phyloP scores from a whole-genome alignment of 768 basidiomycete genomes.

The Pluteus cervinus region DNA sequence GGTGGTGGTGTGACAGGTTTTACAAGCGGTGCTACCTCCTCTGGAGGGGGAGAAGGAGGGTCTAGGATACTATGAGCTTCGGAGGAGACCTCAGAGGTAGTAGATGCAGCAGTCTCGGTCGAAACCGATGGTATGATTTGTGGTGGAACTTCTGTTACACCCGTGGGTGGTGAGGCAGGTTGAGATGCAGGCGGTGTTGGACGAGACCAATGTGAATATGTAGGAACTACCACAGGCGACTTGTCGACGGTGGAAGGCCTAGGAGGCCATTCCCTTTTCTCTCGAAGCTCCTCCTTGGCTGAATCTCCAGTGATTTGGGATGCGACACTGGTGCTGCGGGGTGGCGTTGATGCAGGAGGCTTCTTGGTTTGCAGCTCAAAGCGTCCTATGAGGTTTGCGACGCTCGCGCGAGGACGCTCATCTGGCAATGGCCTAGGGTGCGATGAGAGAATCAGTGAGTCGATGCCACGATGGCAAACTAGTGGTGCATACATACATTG shows the following conservation, averaged over 20 bases:
- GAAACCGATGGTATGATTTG: background rate
- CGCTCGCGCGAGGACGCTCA: conserved; percentile 81
- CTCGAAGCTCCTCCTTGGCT: conserved; percentile 59
- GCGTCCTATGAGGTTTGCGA: conserved; percentile 86
- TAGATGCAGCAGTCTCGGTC: background rate
- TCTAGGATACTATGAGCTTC: too few species aligned
- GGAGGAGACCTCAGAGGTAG: too few species aligned
- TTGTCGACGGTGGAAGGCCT: conserved; percentile 30
- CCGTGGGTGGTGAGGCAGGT: conserved; percentile 11
- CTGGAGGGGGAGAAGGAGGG: background rate
- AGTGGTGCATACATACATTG: too few species aligned
- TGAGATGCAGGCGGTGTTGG: conserved; percentile 26
- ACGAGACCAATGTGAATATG: too few species aligned
- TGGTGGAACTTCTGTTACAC: background rate
- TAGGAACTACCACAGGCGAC: conserved; percentile 28
- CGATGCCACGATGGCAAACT: too few species aligned
- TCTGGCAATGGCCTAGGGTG: conserved; percentile 75
- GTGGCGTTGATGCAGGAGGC: conserved; percentile 33
- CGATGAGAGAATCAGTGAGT: conserved; percentile 1
- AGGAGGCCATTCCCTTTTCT: conserved; percentile 77
- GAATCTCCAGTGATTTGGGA: conserved; percentile 63
- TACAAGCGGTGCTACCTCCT: conserved; percentile 11
- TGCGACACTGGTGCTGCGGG: conserved; percentile 61
- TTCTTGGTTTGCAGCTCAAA: conserved; percentile 81
- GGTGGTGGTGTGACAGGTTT: conserved; percentile 16